Evolutionary conservation across 2,329 filamentous ascomycete genomes (phyloP), one percentile per base, ranked within the genome.

Genomic region (Ophiostoma quercus): DNA sequence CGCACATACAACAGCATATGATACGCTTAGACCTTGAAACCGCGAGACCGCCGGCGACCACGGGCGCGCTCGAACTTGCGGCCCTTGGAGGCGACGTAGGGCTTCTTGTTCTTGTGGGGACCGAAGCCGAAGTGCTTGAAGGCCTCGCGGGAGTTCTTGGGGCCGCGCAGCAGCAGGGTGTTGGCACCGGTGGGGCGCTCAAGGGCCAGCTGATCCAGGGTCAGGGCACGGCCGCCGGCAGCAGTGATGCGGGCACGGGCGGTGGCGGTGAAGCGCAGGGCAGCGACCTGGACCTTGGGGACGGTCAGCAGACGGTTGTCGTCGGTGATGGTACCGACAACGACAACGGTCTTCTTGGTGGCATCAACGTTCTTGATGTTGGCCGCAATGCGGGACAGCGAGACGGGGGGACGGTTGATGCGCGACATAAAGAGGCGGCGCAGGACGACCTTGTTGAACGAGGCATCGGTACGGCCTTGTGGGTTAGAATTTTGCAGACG

Each of bases 71-170:
- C 96, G 87, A 99, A 99, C 88, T 99, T 99, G 85, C 95, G 91
- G 80, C 96, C 96, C 92, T 99, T 99, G 87, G 92, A 96, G 84
- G 92, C 88, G 79, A 99, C 88, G 78, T 96, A 92, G 77, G 94
- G 94, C 89, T 97, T 98, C 94, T 98, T 99, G 90, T 96, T 86
- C 83, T 89, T 94, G 89, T 99, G 95, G 76, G 95, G 95, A 76
- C 95, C 96, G 78, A 99, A 91, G 81, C 96, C 95, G 81, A 99
- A 99, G 87, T 99, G 96, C 91, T 96, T 98, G 83, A 98, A 86
- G 74, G 95, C 92, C 89, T 99, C 95, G 81, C 95, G 90, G 78
- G 92, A 83, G 85, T 98, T 98, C 92, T 97, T 99, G 83, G 95
- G 94, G 75, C 95, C 95, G 82, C 95, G 92, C 81, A 99, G 90